phyloP scores from a whole-genome alignment of 257 asterid genomes.

The Nicotiana tomentosiformis region DNA sequence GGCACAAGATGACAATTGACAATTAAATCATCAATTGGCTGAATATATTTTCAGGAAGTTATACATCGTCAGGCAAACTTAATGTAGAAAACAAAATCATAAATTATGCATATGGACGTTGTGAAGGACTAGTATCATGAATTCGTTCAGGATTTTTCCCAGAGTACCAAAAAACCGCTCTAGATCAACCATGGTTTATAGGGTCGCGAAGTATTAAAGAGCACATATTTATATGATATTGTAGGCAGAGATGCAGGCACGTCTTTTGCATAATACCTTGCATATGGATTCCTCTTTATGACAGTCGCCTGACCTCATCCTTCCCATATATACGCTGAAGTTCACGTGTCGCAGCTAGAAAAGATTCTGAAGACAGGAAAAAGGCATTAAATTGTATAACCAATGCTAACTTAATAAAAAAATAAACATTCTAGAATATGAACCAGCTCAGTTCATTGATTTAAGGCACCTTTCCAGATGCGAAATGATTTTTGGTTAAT shows the following conservation, averaged over 20 bases:
- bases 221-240: neutral
- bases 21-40: too few species aligned
- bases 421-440: neutral
- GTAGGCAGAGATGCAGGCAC: neutral
- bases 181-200: neutral
- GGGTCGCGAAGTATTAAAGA: neutral
- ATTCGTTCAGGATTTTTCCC: neutral
- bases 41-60: too few species aligned
- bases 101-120: neutral
- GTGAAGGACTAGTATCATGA: neutral
- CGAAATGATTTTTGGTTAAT: conserved; percentile 27
- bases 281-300: conserved; percentile 3
- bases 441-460: neutral
- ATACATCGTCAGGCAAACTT: too few species aligned
- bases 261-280: neutral
- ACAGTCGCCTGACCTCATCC: conserved; percentile 17
- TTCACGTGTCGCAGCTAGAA: conserved; percentile 34
- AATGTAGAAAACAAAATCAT: too few species aligned
- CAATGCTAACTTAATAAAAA: neutral
- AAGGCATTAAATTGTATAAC: neutral
- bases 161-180: neutral
- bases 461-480: conserved; percentile 28
- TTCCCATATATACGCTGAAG: conserved; percentile 31
- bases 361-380: conserved; percentile 23
- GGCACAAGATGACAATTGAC: too few species aligned